phyloP scores from a whole-genome alignment of 2,329 filamentous ascomycete species.

The Scytalidium sp. region DNA sequence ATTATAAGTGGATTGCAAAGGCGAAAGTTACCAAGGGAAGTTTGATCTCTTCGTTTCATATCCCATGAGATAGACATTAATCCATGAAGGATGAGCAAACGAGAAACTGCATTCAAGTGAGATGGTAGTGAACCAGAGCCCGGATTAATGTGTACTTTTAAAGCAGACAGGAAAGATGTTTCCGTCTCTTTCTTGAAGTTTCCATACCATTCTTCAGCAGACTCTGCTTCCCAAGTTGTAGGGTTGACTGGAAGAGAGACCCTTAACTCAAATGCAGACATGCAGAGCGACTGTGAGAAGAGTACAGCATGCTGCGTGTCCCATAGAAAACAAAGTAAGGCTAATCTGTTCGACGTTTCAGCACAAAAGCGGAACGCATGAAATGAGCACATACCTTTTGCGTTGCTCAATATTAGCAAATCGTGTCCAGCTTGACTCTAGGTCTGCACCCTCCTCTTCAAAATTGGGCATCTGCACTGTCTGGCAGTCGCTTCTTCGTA shows the following conservation, averaged over 20 bases:
- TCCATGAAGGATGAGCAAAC: slow-evolving; percentile 55
- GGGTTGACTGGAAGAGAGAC: slow-evolving; percentile 53
- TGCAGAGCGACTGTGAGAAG: slow-evolving; percentile 64
- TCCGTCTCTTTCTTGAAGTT: slow-evolving; percentile 25
- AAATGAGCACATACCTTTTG: slow-evolving; percentile 40
- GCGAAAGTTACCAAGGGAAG: slow-evolving; percentile 45
- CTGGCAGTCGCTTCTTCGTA: slow-evolving; percentile 50
- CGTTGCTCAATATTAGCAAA: slow-evolving; percentile 50
- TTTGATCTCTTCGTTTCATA: slow-evolving; percentile 59
- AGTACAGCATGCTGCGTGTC: slow-evolving; percentile 62
- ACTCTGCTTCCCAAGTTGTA: slow-evolving; percentile 53
- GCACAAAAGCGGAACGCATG: neutral
- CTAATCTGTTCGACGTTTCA: slow-evolving; percentile 34
- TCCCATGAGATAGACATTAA: slow-evolving; percentile 63
- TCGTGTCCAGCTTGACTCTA: slow-evolving; percentile 47
- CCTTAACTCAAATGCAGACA: slow-evolving; percentile 62
- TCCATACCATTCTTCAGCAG: slow-evolving; percentile 44
- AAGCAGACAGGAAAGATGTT: slow-evolving; percentile 45
- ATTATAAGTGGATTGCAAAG: slow-evolving; percentile 25
- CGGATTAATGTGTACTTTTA: slow-evolving; percentile 55
- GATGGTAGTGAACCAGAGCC: slow-evolving; percentile 31
- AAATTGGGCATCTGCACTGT: slow-evolving; percentile 35
- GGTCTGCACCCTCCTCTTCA: slow-evolving; percentile 32
- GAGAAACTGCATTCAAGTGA: slow-evolving; percentile 47
- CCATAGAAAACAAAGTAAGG: slow-evolving; percentile 63